Conservation (phyloP, 129 eudicot species). For the Artemisia annua region DNA sequence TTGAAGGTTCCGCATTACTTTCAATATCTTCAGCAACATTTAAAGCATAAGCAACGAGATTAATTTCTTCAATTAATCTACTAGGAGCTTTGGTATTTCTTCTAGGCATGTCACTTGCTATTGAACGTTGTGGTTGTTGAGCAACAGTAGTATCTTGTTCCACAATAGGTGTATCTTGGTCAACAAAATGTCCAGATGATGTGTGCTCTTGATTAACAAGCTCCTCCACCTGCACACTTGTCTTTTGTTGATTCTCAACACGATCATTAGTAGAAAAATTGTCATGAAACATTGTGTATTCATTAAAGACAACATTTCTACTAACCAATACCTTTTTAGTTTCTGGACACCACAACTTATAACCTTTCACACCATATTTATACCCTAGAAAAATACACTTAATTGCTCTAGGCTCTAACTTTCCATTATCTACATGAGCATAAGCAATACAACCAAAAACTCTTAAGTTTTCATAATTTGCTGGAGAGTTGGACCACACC, state of each 20-base stretch:
- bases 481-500: no score
- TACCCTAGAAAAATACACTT: conserved; percentile 30
- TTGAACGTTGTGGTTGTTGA: conserved; percentile 12
- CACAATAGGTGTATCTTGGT: background rate
- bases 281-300: background rate
- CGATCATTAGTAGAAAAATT: conserved; percentile 7
- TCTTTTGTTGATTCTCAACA: background rate
- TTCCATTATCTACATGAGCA: conserved; percentile 19
- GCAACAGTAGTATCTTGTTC: background rate
- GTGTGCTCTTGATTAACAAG: background rate
- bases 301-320: conserved; percentile 12
- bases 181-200: background rate
- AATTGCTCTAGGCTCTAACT: conserved; percentile 22
- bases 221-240: conserved; percentile 23
- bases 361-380: conserved; percentile 23
- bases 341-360: conserved; percentile 19
- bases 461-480: no score
- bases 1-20: background rate
- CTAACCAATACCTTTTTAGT: conserved; percentile 6
- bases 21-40: background rate
- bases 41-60: background rate
- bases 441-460: conserved; percentile 19
- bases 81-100: background rate
- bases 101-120: conserved; percentile 2
- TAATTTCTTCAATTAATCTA: conserved; percentile 8